Base-by-base conservation (phyloP, 2,329 filamentous ascomycete genomes). In the Colletotrichum trifolii region DNA sequence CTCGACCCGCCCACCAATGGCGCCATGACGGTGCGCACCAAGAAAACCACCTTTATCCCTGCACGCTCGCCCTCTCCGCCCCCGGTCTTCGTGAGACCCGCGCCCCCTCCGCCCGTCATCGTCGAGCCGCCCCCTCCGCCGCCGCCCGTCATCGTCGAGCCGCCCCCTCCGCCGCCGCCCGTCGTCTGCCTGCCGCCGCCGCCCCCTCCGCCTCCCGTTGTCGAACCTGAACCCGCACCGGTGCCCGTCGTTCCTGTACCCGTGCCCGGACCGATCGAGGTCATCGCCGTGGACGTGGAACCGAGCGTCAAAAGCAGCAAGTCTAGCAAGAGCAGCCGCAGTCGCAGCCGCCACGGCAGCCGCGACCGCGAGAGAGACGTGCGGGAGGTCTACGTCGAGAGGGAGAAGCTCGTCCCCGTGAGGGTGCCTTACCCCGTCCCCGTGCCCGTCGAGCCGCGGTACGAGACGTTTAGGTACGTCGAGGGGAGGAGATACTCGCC, bases 391-490 rank as follows among this genome's bases (percentile, higher is more conserved):
- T 78, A 83, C 71, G 79, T 87, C 66, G 83, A 87, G 74, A 79
- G 84, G 34, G 85, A 87, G 71, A 77, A 78, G 55, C 69, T 82
- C 52, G 76, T 85, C 13, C 82, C 81, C 40, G 72, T 81, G 8
- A 76, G 76, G 9, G 71, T 77, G 47, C 79, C 76, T 8, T 77
- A 82, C 2, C 81, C 79, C 15, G 77, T 81, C 6, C 79, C 77
- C 1, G 73, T 73, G 15, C 63, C 58, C 33, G 61, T 60, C 35
- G 78, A 77, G 69, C 76, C 76, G 40, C 70, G 73, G 65, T 81
- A 81, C 67, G 83, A 85, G 42, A 83, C 82, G 36, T 87, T 78
- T 70, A 82, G 85, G 7, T 86, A 86, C 69, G 78, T 87, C 53
- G 83, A 86, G 63, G 82, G 81, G 0, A 75, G 80, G 54, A 74